Evolutionary conservation across 192 early-diverging fungal species (phyloP).

Genomic region (Mortierella antarctica): DNA sequence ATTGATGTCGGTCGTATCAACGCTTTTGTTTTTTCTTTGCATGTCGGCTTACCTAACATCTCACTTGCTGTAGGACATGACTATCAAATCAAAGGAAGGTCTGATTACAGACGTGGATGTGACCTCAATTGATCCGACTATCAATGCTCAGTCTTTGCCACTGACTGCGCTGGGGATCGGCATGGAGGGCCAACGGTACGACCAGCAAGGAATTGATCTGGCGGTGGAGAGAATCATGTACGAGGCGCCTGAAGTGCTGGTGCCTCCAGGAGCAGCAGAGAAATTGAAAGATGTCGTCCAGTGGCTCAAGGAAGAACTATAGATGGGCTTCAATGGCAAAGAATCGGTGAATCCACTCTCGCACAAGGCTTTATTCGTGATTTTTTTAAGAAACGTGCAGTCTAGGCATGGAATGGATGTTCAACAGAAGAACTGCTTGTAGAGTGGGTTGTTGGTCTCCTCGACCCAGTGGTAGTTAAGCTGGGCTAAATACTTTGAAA

Average conservation of each 20-base stretch:
- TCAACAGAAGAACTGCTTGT: constrained; percentile 83
- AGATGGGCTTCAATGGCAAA: not conserved
- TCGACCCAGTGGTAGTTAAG: constrained; percentile 91
- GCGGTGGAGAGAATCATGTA: constrained; percentile 32
- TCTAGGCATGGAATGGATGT: not conserved
- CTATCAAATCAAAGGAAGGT: constrained; percentile 43
- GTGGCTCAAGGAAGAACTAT: constrained; percentile 48
- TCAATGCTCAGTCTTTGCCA: constrained; percentile 4
- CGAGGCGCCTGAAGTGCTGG: constrained; percentile 45
- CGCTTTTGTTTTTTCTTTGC: not conserved
- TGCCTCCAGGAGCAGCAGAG: constrained; percentile 6
- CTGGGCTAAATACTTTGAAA: constrained; percentile 83
- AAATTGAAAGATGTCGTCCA: constrained; percentile 32
- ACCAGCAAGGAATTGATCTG: constrained; percentile 30
- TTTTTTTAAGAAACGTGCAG: not conserved
- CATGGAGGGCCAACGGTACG: constrained; percentile 46
- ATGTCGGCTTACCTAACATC: not conserved
- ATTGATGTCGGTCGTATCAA: not conserved
- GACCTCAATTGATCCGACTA: constrained; percentile 8
- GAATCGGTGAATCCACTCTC: not conserved
- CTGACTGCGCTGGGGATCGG: constrained; percentile 41
- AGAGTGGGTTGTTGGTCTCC: constrained; percentile 92
- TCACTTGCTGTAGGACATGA: constrained; percentile 5
- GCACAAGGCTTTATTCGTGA: not conserved
- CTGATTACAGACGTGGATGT: constrained; percentile 23